Conservation (phyloP, 2,329 filamentous ascomycete species). For the Fusarium secorum region DNA sequence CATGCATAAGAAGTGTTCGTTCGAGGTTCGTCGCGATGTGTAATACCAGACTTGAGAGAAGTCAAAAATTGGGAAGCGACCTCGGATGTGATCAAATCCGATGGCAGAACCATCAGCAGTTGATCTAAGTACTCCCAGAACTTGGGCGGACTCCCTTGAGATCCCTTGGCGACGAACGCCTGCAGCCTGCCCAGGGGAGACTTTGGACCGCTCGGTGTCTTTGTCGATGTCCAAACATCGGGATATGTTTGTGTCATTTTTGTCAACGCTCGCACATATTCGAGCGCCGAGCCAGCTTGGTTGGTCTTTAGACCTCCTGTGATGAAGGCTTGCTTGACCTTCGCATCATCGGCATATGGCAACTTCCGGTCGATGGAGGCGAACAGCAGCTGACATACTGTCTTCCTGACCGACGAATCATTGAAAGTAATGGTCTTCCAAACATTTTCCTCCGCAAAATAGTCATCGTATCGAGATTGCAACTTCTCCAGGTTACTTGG, state of each 20-base stretch:
- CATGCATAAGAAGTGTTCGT: conserved; percentile 75
- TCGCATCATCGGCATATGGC: conserved; percentile 58
- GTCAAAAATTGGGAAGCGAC: conserved; percentile 68
- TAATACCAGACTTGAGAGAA: conserved; percentile 75
- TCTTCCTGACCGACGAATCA: conserved; percentile 61
- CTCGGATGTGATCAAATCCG: conserved; percentile 53
- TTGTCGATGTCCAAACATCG: conserved; percentile 74
- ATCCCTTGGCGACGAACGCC: conserved; percentile 81
- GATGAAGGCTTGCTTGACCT: conserved; percentile 68
- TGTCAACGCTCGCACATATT: conserved; percentile 73
- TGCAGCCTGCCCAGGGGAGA: conserved; percentile 65
- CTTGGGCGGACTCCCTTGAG: conserved; percentile 74
- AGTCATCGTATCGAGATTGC: conserved; percentile 66
- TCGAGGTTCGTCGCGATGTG: conserved; percentile 76
- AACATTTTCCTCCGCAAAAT: conserved; percentile 71
- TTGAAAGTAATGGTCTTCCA: conserved; percentile 73
- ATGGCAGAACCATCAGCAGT: conserved; percentile 68
- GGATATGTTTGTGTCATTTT: conserved; percentile 71
- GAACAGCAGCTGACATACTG: conserved; percentile 60
- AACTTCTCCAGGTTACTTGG: conserved; percentile 66
- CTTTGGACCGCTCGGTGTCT: conserved; percentile 56
- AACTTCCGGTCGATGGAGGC: conserved; percentile 58
- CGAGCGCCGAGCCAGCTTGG: conserved; percentile 77
- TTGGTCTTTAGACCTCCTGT: conserved; percentile 75
- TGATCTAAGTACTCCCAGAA: conserved; percentile 77